phyloP scores from a whole-genome alignment of 2,329 filamentous ascomycete genomes.

The Ceratocystis ficicola region DNA sequence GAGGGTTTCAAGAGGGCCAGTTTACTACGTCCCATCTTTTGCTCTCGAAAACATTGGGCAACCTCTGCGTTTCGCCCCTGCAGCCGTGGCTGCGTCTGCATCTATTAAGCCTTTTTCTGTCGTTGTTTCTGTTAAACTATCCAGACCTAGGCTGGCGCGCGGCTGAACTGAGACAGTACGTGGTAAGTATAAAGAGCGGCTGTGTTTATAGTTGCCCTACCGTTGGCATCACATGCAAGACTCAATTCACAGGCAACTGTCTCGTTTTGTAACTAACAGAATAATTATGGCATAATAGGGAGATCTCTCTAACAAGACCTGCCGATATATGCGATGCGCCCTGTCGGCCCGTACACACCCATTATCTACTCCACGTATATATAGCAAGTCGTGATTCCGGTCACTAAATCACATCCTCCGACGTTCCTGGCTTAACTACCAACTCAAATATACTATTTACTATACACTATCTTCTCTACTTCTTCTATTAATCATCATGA shows the following conservation, averaged over 20 bases:
- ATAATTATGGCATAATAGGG: neutral
- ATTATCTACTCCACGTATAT: neutral
- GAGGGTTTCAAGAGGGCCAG: neutral
- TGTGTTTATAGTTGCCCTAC: neutral
- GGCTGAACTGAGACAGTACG: conserved; percentile 1
- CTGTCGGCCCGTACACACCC: neutral
- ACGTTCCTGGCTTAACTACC: neutral
- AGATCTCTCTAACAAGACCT: neutral
- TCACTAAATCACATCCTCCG: neutral
- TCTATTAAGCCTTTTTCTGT: neutral
- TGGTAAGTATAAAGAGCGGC: neutral
- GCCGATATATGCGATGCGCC: neutral
- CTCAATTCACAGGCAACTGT: neutral
- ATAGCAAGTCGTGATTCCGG: neutral
- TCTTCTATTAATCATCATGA: neutral
- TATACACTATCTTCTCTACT: neutral
- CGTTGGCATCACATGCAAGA: neutral
- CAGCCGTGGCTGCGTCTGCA: neutral
- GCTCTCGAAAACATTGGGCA: neutral
- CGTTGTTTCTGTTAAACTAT: neutral
- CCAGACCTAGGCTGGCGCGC: neutral
- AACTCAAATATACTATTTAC: neutral
- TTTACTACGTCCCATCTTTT: neutral
- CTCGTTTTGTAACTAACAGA: neutral
- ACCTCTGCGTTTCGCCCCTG: neutral